These are phyloP conservation scores for Mycena galopus DNA, from an alignment of 768 basidiomycete genomes.

Conservation along the genomic window DNA sequence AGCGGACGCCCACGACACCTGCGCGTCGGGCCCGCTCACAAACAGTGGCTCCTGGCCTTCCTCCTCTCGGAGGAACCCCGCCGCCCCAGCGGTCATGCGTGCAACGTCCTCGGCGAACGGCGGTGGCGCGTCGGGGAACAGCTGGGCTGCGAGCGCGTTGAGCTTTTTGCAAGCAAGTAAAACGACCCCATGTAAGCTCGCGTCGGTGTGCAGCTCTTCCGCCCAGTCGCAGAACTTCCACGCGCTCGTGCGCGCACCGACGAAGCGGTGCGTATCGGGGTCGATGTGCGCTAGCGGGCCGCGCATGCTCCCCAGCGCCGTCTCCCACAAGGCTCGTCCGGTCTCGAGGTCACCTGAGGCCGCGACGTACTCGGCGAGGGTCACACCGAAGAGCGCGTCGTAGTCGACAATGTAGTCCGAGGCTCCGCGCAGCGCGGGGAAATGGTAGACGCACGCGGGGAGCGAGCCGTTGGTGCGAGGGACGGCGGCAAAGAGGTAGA, in stretches of 20 bases:
- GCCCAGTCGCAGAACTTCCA: constrained; percentile 20
- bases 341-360: constrained; percentile 18
- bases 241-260: constrained; percentile 8
- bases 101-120: constrained; percentile 6
- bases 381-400: constrained; percentile 3
- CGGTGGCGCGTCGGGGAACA: constrained; percentile 11
- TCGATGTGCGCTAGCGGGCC: constrained; percentile 12
- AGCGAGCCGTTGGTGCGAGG: constrained; percentile 14
- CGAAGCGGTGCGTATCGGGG: constrained; percentile 8
- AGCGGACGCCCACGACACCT: constrained; percentile 14
- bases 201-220: constrained; percentile 13
- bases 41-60: constrained; percentile 8
- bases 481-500: constrained; percentile 17
- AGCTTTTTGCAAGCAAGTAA: constrained; percentile 6
- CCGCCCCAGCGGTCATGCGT: constrained; percentile 1
- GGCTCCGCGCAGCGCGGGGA: constrained; percentile 12
- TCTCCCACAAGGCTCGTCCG: constrained; percentile 8
- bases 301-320: constrained; percentile 10
- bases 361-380: constrained; percentile 9
- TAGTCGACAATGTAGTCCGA: constrained; percentile 13
- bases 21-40: constrained; percentile 11
- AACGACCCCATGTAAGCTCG: constrained; percentile 5
- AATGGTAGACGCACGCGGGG: constrained; percentile 4
- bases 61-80: constrained; percentile 13
- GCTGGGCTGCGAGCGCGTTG: constrained; percentile 2